Base-by-base conservation (phyloP, 2,329 filamentous ascomycete genomes). In the Xylariaceae sp. region DNA sequence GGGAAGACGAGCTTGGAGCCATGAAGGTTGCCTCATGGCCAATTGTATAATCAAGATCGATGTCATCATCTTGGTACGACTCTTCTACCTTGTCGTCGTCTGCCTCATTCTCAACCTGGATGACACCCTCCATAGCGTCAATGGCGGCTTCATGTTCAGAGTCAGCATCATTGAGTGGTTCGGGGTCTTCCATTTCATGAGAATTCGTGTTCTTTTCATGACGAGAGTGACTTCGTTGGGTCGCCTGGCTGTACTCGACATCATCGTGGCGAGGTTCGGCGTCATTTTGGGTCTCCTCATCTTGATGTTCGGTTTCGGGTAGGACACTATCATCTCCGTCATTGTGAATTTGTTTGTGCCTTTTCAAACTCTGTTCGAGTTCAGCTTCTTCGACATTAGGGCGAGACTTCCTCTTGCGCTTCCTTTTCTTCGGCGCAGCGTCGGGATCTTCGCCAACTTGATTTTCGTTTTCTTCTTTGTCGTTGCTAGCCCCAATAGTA, bases 211-310 rank as follows among this genome's bases (percentile, higher is more conserved):
- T 62, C 17, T 59, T 62, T 39, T 65, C 64, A 37, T 61, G 68
- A 15, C 60, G 53, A 2, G 62, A 61, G 53, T 70, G 69, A 42
- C 68, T 59, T 11, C 65, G 64, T 52, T 69, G 61, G 2, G 7
- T 6, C 4, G 11, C 7, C 34, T 51, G 23, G 34, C 7, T 15
- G 9, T 51, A 15, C 23, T 51, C 49, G 49, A 51, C 23, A 51
- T 30, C 23, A 30, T 30, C 23, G 23, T 30, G 23, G 23, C 5
- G 23, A 30, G 5, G 4, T 30, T 30, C 23, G 23, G 11, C 6
- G 23, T 35, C 9, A n/a, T 9, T 42, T 3, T 18, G n/a, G 8
- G 17, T 45, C 11, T 56, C 37, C 51, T 53, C 53, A 37, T 51
- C 56, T 5, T 30, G 47, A 30, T 30, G 23, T 30, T 30, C 23